Evolutionary conservation across 306 rosid species (phyloP), one percentile per base, ranked within the genome.

Genomic region (Acacia confusa): DNA sequence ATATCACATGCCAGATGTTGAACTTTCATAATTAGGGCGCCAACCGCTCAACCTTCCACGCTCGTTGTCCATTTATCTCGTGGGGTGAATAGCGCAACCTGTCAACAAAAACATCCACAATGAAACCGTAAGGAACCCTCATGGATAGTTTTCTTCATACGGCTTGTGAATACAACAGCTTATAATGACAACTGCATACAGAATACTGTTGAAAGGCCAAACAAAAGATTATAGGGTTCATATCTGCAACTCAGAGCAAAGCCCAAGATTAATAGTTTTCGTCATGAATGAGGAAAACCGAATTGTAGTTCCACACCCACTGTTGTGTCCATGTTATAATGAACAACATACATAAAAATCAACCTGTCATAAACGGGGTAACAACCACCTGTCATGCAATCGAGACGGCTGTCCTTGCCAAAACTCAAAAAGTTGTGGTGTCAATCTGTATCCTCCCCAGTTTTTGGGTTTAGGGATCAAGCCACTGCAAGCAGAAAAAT

Each of bases 331-430:
- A 79, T 52, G 76, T 75, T 65, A 73, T 65, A 72, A 61, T 52
- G 79, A 57, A 78, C 52, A 53, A 85, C 34, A 67, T 30, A n/a
- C 75, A 82, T 24, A 80, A 81, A 84, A 75, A 27, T 63, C 50
- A 79, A 87, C 86, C 87, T 85, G 78, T 87, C 82, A 84, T 78
- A 93, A 85, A 88, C 74, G 87, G 77, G 87, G 84, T 53, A 91
- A 87, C 75, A 93, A 89, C 89, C 91, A 96, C 97, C 99, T 96
- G 98, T 96, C 99, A 78, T 96, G 99, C 88, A 93, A 84, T 80
- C 99, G 98, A 85, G 98, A 96, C 72, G 79, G 55, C 83, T 96
- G 99, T 76, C 99, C 99, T 86, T 91, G 99, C 98, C 99, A 93
- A 90, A 96, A 96, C 79, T 96, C 98, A 79, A 91, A 93, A 75